A percentile compares a stretch with the other conserved stretches of the same genome.
Evolutionary conservation across 2,329 filamentous ascomycete species (phyloP).

Genomic region (Magnaporthiopsis incrustans): DNA sequence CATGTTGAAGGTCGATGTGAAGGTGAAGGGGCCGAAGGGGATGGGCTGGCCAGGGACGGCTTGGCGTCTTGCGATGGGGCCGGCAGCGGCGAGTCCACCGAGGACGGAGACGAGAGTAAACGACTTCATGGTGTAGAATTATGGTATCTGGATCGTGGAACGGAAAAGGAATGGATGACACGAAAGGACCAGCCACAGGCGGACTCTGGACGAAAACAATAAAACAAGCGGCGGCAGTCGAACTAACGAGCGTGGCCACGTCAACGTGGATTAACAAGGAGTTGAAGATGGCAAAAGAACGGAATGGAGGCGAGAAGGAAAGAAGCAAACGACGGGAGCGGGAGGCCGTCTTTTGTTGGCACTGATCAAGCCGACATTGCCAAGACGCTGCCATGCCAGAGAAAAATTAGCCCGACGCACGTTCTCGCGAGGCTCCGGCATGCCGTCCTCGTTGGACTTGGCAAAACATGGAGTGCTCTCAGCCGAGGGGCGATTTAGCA

Average conservation of each 20-base stretch:
- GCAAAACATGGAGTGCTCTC: no score
- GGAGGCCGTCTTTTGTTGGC: no score
- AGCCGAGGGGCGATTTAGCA: no score
- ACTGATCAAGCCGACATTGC: no score
- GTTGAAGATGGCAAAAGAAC: conserved; percentile 6
- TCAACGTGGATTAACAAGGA: conserved; percentile 8
- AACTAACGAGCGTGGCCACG: conserved; percentile 9
- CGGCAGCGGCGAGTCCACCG: conserved; percentile 7
- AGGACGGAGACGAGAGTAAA: conserved; percentile 2
- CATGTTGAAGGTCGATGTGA: conserved; percentile 37
- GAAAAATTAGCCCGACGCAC: no score
- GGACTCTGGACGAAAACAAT: no score
- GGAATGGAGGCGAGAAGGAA: not conserved
- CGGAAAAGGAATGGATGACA: no score
- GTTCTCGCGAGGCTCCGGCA: no score
- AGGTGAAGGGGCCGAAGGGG: conserved; percentile 18
- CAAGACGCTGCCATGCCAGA: no score
- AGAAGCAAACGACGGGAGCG: not conserved
- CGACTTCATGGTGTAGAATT: conserved; percentile 1
- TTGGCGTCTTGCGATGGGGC: conserved; percentile 5
- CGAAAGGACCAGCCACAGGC: no score
- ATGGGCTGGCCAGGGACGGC: not conserved
- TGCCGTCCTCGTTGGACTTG: no score
- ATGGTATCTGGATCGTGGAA: not conserved
- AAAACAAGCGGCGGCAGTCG: conserved; percentile 1